Conservation (phyloP, 1,139 yeast species). For the Sugiyamaella novakii region DNA sequence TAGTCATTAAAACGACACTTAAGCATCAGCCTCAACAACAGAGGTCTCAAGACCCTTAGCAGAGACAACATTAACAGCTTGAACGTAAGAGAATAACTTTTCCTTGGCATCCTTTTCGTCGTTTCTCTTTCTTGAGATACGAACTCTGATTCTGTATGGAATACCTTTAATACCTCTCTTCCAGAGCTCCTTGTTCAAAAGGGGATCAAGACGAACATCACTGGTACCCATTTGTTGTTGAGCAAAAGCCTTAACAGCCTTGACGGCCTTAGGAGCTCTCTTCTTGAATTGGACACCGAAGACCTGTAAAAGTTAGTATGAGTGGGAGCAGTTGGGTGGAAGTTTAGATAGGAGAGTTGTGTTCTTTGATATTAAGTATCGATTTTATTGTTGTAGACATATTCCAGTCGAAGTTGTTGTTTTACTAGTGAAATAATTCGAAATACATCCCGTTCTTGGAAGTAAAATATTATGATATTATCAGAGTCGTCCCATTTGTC, state of each 20-base stretch:
- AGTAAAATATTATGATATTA: too few relatives aligned
- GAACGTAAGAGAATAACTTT: conserved; percentile 97
- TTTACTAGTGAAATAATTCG: too few relatives aligned
- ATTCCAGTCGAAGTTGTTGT: too few relatives aligned
- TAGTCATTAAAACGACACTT: conserved; percentile 13
- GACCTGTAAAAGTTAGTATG: conserved; percentile 52
- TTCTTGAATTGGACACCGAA: conserved; percentile 99
- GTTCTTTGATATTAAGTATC: too few relatives aligned
- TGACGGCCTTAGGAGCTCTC: conserved; percentile 99
- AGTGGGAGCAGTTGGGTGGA: not conserved
- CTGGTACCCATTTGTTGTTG: conserved; percentile 98
- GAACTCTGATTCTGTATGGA: conserved; percentile 96
- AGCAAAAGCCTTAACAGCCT: conserved; percentile 98
- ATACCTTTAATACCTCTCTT: conserved; percentile 99
- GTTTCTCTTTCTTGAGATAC: conserved; percentile 99
- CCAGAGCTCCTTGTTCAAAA: conserved; percentile 98
- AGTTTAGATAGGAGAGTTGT: too few relatives aligned
- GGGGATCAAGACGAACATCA: conserved; percentile 99
- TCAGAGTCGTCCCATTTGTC: too few relatives aligned
- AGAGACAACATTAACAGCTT: conserved; percentile 92
- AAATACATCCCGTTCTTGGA: too few relatives aligned
- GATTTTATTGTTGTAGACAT: too few relatives aligned
- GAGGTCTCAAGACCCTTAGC: conserved; percentile 98
- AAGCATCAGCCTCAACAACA: conserved; percentile 72
- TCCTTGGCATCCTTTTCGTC: conserved; percentile 99